Percentiles rank a stretch among this genome's conserved stretches.
phyloP scores from a whole-genome alignment of 805 yeast species.

The Yamadazyma sp. region DNA sequence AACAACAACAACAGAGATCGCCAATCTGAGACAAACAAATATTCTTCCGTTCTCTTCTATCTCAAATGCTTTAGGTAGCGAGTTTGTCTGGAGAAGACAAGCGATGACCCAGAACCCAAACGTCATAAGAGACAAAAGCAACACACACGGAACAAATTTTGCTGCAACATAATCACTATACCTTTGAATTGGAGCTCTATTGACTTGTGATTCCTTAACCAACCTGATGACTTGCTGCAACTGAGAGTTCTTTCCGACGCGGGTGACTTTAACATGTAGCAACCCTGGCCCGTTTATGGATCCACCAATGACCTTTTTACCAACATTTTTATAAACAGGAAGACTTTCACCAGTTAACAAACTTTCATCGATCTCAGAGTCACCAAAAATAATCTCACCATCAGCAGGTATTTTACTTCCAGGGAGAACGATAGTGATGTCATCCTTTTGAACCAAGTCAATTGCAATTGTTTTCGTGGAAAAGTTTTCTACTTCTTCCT shows the following conservation, averaged over 20 bases:
- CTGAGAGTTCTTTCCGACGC: constrained; percentile 81
- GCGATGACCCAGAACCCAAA: constrained; percentile 46
- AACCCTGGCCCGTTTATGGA: constrained; percentile 81
- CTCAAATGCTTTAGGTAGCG: constrained; percentile 49
- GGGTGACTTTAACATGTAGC: constrained; percentile 64
- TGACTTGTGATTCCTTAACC: constrained; percentile 86
- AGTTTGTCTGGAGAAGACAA: constrained; percentile 22
- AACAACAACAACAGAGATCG: constrained; percentile 91
- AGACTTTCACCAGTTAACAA: constrained; percentile 87
- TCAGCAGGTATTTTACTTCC: constrained; percentile 93
- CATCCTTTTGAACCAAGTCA: constrained; percentile 75
- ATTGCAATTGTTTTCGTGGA: constrained; percentile 57
- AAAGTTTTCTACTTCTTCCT: constrained; percentile 22
- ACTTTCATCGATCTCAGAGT: constrained; percentile 85
- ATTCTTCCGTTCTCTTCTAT: constrained; percentile 52
- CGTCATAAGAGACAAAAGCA: constrained; percentile 62
- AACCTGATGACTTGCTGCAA: constrained; percentile 82
- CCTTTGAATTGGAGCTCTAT: constrained; percentile 87
- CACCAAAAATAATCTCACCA: constrained; percentile 76
- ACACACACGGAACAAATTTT: constrained; percentile 75
- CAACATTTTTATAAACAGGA: constrained; percentile 63
- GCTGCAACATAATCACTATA: constrained; percentile 85
- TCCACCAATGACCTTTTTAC: constrained; percentile 80
- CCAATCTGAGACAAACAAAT: constrained; percentile 69
- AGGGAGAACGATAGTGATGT: constrained; percentile 74